A percentile compares a stretch with the other conserved stretches of the same genome.
Evolutionary conservation across 768 basidiomycete species (phyloP).

Genomic region (Pleurotus platypus): DNA sequence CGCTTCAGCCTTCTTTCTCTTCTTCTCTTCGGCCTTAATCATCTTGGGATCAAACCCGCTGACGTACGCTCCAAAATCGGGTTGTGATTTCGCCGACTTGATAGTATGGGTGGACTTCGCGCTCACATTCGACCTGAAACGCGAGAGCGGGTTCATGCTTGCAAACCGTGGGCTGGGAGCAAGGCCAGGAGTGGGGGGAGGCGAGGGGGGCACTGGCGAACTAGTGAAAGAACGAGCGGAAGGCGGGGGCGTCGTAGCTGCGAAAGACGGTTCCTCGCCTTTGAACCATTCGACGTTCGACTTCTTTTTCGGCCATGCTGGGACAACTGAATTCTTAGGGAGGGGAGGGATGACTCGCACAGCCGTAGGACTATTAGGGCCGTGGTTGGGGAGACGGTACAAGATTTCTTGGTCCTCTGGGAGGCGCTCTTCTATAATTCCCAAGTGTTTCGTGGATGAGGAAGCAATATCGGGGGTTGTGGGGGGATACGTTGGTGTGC

Average conservation of each 20-base stretch:
- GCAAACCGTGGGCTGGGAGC: constrained; percentile 13
- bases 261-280: neutral
- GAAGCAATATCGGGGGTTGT: constrained; percentile 29
- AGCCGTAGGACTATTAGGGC: constrained; percentile 9
- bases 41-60: constrained; percentile 32
- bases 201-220: neutral
- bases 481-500: constrained; percentile 15
- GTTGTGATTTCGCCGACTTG: constrained; percentile 12
- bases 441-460: constrained; percentile 20
- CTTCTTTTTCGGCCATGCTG: constrained; percentile 26
- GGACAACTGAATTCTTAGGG: constrained; percentile 10
- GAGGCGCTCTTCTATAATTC: constrained; percentile 35
- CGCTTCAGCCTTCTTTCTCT: constrained; percentile 31
- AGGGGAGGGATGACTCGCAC: constrained; percentile 9
- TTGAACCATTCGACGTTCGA: constrained; percentile 16
- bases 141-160: constrained; percentile 16
- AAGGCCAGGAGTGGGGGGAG: constrained; percentile 7
- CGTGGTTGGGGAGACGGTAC: neutral
- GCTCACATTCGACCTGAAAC: constrained; percentile 19
- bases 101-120: constrained; percentile 9
- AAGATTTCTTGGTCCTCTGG: constrained; percentile 16
- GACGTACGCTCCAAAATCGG: constrained; percentile 13
- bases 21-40: constrained; percentile 40
- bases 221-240: neutral
- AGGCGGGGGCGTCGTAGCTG: neutral